A percentile compares a stretch with the other conserved stretches of the same genome.
Conservation (phyloP, 1,284 basidiomycete species). For the Moesziomyces sp. region DNA sequence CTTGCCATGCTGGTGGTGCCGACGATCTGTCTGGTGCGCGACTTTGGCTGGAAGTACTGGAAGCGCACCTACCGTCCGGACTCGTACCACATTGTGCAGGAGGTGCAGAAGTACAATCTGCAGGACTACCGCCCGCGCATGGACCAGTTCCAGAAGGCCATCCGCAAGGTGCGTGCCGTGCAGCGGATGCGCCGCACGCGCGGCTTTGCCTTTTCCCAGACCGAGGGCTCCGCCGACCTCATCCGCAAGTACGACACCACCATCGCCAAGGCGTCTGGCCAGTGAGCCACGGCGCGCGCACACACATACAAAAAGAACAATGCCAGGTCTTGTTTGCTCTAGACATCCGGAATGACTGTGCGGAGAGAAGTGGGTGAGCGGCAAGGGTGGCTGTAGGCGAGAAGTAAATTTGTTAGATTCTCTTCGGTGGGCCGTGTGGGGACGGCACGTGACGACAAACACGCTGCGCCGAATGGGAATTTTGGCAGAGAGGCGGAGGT, state of each 20-base stretch:
- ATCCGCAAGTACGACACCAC: slow-evolving; percentile 67
- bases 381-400: too few relatives aligned
- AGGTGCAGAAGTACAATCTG: slow-evolving; percentile 89
- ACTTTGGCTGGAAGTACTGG: slow-evolving; percentile 70
- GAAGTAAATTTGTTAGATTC: too few relatives aligned
- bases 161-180: slow-evolving; percentile 65
- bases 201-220: slow-evolving; percentile 66
- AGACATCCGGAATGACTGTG: too few relatives aligned
- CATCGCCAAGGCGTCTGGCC: slow-evolving; percentile 43
- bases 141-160: slow-evolving; percentile 78
- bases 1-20: slow-evolving; percentile 89
- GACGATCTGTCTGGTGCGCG: slow-evolving; percentile 84
- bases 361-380: not conserved
- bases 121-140: slow-evolving; percentile 96
- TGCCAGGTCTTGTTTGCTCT: not conserved
- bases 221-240: slow-evolving; percentile 62
- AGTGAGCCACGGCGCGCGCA: slow-evolving; percentile 5
- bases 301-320: not conserved
- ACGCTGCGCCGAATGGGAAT: slow-evolving; percentile 3
- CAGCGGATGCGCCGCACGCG: slow-evolving; percentile 64
- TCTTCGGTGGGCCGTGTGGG: too few relatives aligned
- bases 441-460: slow-evolving; percentile 15
- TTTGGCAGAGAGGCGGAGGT: not conserved
- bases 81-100: slow-evolving; percentile 96
- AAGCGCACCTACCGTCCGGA: slow-evolving; percentile 84